Evolutionary conservation across 1,284 basidiomycete genomes (phyloP).

Genomic region (Tilletia caries): DNA sequence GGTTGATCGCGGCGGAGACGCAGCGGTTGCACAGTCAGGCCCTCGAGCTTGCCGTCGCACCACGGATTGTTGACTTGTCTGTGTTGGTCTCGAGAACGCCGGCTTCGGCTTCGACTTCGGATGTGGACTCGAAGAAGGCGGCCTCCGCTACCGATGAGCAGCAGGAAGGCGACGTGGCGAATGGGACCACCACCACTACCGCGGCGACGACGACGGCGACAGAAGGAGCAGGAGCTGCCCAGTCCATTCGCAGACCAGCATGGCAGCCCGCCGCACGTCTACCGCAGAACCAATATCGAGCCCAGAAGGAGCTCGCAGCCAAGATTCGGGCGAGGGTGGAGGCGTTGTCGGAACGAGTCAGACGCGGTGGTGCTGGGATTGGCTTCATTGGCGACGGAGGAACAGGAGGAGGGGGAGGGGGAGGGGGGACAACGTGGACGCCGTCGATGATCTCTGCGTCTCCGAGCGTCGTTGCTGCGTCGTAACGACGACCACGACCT

Average conservation of each 20-base stretch:
- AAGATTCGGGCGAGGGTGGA: slow-evolving; percentile 1
- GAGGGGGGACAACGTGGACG: too few relatives aligned
- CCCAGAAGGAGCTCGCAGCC: background rate
- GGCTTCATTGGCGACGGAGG: too few relatives aligned
- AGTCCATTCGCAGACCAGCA: background rate
- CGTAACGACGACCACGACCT: too few relatives aligned
- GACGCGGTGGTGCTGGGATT: background rate
- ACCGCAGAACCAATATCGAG: slow-evolving; percentile 7
- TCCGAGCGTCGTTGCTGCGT: too few relatives aligned
- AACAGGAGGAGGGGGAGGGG: too few relatives aligned
- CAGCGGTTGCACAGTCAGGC: slow-evolving; percentile 16
- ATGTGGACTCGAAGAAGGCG: background rate
- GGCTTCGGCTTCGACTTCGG: too few relatives aligned
- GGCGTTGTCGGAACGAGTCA: background rate
- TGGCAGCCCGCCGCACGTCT: slow-evolving; percentile 2
- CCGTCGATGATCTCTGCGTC: too few relatives aligned
- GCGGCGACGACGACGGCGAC: too few relatives aligned
- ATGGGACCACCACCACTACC: too few relatives aligned
- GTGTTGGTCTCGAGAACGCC: background rate
- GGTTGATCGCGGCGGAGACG: slow-evolving; percentile 14
- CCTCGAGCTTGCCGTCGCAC: slow-evolving; percentile 23
- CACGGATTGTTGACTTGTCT: slow-evolving; percentile 40
- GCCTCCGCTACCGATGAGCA: background rate
- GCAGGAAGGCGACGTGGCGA: too few relatives aligned
- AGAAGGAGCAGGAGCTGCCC: background rate